A percentile compares a stretch with the other conserved stretches of the same genome.
Conservation (phyloP, 2,329 filamentous ascomycete species). For the Fusarium sp. region DNA sequence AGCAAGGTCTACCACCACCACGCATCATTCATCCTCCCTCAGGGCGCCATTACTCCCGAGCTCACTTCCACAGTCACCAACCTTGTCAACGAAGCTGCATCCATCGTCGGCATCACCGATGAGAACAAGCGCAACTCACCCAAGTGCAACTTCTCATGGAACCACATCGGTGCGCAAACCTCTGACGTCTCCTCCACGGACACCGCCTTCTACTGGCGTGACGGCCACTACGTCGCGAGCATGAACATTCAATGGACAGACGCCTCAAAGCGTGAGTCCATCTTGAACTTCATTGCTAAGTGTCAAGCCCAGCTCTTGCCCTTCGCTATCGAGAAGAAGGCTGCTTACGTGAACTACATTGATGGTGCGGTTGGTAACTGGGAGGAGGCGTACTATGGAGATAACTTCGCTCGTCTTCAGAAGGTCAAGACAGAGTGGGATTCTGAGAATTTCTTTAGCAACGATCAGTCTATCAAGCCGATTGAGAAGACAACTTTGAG, state of each 20-base stretch:
- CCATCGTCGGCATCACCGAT: background rate
- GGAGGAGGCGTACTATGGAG: background rate
- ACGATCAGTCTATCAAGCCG: background rate
- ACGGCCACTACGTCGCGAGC: background rate
- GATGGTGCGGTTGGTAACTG: background rate
- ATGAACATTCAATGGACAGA: background rate
- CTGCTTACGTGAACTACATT: constrained; percentile 1
- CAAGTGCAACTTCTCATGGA: constrained; percentile 14
- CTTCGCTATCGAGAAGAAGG: background rate
- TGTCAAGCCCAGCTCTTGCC: background rate
- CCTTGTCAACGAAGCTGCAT: background rate
- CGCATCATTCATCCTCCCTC: constrained; percentile 12
- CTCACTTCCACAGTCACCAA: background rate
- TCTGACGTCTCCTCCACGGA: background rate
- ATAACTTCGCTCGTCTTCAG: background rate
- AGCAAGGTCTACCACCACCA: constrained; percentile 6
- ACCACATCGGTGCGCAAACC: constrained; percentile 2
- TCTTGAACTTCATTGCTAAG: background rate
- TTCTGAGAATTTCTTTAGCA: background rate
- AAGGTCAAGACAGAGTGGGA: background rate
- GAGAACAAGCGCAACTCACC: background rate
- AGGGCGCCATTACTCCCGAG: constrained; percentile 7
- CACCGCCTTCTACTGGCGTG: background rate
- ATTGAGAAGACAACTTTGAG: accelerated
- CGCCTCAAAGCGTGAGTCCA: background rate